These are phyloP conservation scores for Amylocarpus encephaloides DNA, from an alignment of 2,329 filamentous ascomycete genomes.

Conservation along the genomic window DNA sequence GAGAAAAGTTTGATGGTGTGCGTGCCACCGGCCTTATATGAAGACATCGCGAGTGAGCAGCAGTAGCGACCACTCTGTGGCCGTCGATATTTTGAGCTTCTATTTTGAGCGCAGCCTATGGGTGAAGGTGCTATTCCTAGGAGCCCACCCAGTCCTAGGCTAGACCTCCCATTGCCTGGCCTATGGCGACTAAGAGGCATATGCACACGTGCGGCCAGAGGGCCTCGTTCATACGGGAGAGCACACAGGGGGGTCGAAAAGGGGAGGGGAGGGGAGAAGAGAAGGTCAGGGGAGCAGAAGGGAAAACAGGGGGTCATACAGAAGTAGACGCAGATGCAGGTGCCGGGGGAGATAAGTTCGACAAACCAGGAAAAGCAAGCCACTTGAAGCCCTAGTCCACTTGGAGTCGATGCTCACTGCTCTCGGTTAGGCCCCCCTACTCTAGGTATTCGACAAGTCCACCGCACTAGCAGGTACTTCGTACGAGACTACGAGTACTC, in stretches of 20 bases:
- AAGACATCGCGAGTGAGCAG: constrained; percentile 17
- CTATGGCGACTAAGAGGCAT: constrained; percentile 23
- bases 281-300: constrained; percentile 4
- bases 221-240: constrained; percentile 7
- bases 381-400: not conserved
- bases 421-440: not conserved
- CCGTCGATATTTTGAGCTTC: constrained; percentile 35
- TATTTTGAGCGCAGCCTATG: constrained; percentile 36
- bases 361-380: constrained; percentile 4
- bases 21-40: constrained; percentile 27
- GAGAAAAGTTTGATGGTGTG: constrained; percentile 17
- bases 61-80: constrained; percentile 5
- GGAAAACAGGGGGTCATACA: constrained; percentile 5
- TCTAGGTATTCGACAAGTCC: not conserved
- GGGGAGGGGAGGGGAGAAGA: constrained; percentile 1
- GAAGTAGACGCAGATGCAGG: constrained; percentile 8
- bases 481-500: not conserved
- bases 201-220: constrained; percentile 28
- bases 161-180: constrained; percentile 5
- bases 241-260: constrained; percentile 2
- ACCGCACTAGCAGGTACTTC: not conserved
- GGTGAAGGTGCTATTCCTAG: constrained; percentile 35
- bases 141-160: constrained; percentile 27
- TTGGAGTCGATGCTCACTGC: not conserved
- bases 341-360: constrained; percentile 10